Base-by-base conservation (phyloP, 2,329 filamentous ascomycete species). In the Curvularia verruculosa region DNA sequence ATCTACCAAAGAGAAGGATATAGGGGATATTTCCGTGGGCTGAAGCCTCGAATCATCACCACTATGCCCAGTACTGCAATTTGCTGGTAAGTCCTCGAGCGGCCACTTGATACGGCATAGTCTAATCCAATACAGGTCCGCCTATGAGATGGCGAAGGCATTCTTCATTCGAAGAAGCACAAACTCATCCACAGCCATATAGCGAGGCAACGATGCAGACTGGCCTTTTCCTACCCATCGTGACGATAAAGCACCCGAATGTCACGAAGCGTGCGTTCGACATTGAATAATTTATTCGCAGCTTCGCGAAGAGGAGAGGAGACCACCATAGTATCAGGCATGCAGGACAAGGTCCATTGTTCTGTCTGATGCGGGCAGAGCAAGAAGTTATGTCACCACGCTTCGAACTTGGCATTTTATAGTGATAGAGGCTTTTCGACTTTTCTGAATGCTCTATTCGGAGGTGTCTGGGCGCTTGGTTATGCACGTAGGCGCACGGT, bases 1-100 rank as follows among this genome's bases (percentile, higher is more conserved):
- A 87, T 97, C 63, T 90, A 92, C 76, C 85, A 86, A 68, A 87
- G 93, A 72, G 94, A 96, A 74, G 95, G 95, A 34, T 83, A 90
- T 70, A 83, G 82, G 54, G 95, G 95, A 3, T 99, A 98, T 79
- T 93, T 97, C 80, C 93, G 96, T 74, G 95, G 95, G 41, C 86
- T 97, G 74, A 88, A 90, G 68, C 95, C 95, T 45, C 85, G 95
- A 71, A 89, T 99, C 46, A 88, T 99, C 61, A 97, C 93, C 10
- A 96, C 95, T 1, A 98, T 98, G 90, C 95, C 95, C 19, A 97
- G 93, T 80, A 99, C 95, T 31, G 95, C 95, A n/a, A 99, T 99
- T 73, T 99, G 95, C 83, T 99, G 95, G 95, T 95, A 75, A 72
- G 83, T 77, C 15, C 10, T 45, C 13, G 19, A 45, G 5, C 29